A percentile compares a stretch with the other conserved stretches of the same genome.
phyloP scores from a whole-genome alignment of 2,329 filamentous ascomycete species.

The Didymella exigua region DNA sequence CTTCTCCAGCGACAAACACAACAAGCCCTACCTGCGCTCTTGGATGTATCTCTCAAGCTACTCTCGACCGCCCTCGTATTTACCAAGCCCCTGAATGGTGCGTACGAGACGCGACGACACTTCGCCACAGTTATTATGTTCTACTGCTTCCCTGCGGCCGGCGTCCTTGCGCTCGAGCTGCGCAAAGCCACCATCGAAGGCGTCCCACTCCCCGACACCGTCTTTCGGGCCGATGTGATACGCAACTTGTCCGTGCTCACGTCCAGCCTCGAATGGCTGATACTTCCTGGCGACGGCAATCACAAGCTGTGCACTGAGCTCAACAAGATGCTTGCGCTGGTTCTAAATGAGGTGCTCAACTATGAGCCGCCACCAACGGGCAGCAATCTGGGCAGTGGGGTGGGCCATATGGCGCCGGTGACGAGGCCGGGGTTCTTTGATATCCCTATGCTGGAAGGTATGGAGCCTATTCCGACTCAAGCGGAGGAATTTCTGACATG shows the following conservation, averaged over 20 bases:
- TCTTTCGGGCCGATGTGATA: slow-evolving; percentile 45
- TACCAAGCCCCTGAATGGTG: slow-evolving; percentile 40
- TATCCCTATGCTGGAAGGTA: slow-evolving; percentile 42
- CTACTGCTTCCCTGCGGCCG: slow-evolving; percentile 45
- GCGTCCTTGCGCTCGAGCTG: slow-evolving; percentile 43
- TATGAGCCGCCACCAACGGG: slow-evolving; percentile 37
- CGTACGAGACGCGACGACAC: slow-evolving; percentile 39
- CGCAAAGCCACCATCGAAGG: slow-evolving; percentile 43
- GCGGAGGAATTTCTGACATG: slow-evolving; percentile 45
- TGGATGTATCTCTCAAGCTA: slow-evolving; percentile 43
- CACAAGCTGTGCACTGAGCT: slow-evolving; percentile 45
- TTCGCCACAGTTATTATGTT: slow-evolving; percentile 44
- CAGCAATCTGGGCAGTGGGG: slow-evolving; percentile 19
- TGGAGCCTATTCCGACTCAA: slow-evolving; percentile 46
- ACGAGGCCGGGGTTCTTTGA: slow-evolving; percentile 41
- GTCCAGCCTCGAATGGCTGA: slow-evolving; percentile 44
- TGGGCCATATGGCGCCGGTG: slow-evolving; percentile 10
- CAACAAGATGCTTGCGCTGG: slow-evolving; percentile 45
- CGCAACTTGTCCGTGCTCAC: slow-evolving; percentile 46
- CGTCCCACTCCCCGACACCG: slow-evolving; percentile 34
- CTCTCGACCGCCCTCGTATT: slow-evolving; percentile 40
- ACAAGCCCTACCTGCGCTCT: slow-evolving; percentile 37
- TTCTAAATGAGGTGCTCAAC: slow-evolving; percentile 46
- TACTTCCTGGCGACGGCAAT: slow-evolving; percentile 44
- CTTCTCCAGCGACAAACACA: slow-evolving; percentile 42